Conservation (phyloP, 2,329 filamentous ascomycete genomes). For the Elsinoe fawcettii region DNA sequence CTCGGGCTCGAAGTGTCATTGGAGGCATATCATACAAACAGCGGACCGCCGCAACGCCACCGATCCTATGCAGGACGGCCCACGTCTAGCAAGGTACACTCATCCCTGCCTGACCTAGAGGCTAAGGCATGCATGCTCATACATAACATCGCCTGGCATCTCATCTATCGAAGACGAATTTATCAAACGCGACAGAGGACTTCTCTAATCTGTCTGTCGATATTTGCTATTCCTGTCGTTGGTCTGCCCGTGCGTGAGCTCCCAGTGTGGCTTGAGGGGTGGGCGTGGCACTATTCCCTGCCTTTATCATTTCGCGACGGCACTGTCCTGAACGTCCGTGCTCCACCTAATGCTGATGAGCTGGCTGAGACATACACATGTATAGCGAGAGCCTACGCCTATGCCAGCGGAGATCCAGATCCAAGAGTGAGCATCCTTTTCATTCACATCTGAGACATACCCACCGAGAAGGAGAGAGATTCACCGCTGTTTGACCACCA, state of each 20-base stretch:
- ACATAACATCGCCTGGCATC: too few species aligned
- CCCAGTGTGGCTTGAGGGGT: not conserved
- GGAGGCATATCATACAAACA: too few species aligned
- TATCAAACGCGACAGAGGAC: too few species aligned
- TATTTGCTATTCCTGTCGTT: not conserved
- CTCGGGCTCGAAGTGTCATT: too few species aligned
- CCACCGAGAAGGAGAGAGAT: not conserved
- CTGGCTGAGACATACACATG: slow-evolving; percentile 12
- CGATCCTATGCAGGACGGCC: too few species aligned
- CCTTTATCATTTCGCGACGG: not conserved
- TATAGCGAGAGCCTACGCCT: slow-evolving; percentile 3
- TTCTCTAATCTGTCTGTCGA: too few species aligned
- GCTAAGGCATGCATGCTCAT: too few species aligned
- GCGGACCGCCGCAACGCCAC: too few species aligned
- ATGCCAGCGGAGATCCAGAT: not conserved
- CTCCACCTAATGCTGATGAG: not conserved
- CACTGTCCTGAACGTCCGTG: not conserved
- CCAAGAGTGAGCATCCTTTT: not conserved
- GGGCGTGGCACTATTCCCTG: not conserved
- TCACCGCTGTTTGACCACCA: slow-evolving; percentile 1
- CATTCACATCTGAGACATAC: slow-evolving; percentile 3
- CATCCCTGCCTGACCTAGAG: too few species aligned
- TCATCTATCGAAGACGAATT: too few species aligned
- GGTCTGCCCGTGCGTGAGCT: too few species aligned
- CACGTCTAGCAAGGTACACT: too few species aligned